Evolutionary conservation across 345 rosid genomes (phyloP), one percentile per base, ranked within the genome.

Genomic region (Firmiana major): DNA sequence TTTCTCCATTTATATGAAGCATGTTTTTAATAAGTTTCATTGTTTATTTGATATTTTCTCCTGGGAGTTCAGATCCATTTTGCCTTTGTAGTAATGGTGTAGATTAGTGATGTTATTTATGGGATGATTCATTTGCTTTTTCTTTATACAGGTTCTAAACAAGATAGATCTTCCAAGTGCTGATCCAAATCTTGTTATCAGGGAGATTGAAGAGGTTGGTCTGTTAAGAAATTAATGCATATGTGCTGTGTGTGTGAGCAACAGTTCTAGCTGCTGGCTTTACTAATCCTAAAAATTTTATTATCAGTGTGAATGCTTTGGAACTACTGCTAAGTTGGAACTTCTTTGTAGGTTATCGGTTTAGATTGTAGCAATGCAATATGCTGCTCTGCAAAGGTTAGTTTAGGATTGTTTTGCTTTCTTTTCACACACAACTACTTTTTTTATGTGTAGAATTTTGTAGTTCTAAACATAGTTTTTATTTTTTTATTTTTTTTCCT

Each of bases 161-260:
- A 96, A 95, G 86, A 93, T 95, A 87, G 99, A 95, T 83, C 99
- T 95, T 81, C 99, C 98, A 54, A 97, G 99, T 38, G 98, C 99
- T 55, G 97, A 92, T 70, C 98, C 99, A 69, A 94, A 89, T 75
- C 86, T 87, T 63, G 93, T 96, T 73, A 59, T 85, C 78, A 85
- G 77, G 85, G 99, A 96, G 89, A 93, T 96, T 84, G 98, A 96
- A 87, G 99, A 96, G 99, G 99, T 93, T 84, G 88, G 96, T 86
- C 74, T 77, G 79, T 79, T 60, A 28, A 53, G 60, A 54, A 34
- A 51, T 75, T 81, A 34, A 67, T 46, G 70, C 66, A 45, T 43
- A 13, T 57, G 8, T 74, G 54, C 5, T 15, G 42, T 54, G 42
- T 76, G 22, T 26, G 42, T 51, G 22, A 19, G 4, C 6, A 54